These are phyloP conservation scores for Diutina siamensis DNA, from an alignment of 1,139 yeast species.

Conservation along the genomic window DNA sequence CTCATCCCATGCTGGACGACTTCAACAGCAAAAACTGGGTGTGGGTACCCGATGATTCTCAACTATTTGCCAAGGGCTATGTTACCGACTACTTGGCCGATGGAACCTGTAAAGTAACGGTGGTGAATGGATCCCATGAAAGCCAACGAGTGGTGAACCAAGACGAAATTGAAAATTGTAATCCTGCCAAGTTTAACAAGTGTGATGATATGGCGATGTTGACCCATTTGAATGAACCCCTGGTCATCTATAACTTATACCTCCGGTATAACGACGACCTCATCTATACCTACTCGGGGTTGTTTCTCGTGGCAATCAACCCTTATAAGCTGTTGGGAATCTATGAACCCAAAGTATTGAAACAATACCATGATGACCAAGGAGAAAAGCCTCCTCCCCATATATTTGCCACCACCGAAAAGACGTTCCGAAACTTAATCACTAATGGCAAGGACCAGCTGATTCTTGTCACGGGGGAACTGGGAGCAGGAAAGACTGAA, in stretches of 20 bases:
- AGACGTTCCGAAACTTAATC: constrained; percentile 69
- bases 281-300: constrained; percentile 71
- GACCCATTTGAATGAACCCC: constrained; percentile 89
- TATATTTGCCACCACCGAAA: constrained; percentile 84
- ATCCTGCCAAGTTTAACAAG: constrained; percentile 86
- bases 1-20: constrained; percentile 7
- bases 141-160: constrained; percentile 27
- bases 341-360: constrained; percentile 47
- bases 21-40: constrained; percentile 41
- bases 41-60: constrained; percentile 68
- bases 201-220: constrained; percentile 94
- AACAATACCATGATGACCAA: constrained; percentile 33
- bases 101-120: constrained; percentile 39
- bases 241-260: constrained; percentile 74
- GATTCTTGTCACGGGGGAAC: constrained; percentile 92
- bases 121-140: constrained; percentile 35
- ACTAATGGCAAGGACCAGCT: constrained; percentile 71
- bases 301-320: constrained; percentile 89
- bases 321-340: constrained; percentile 78
- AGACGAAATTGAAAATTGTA: constrained; percentile 50
- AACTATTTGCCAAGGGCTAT: constrained; percentile 60
- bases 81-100: constrained; percentile 43
- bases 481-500: constrained; percentile 98
- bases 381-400: constrained; percentile 60
- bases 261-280: constrained; percentile 66